These are phyloP conservation scores for Xanthoceras sorbifolium DNA, from an alignment of 345 rosid species.

Conservation along the genomic window DNA sequence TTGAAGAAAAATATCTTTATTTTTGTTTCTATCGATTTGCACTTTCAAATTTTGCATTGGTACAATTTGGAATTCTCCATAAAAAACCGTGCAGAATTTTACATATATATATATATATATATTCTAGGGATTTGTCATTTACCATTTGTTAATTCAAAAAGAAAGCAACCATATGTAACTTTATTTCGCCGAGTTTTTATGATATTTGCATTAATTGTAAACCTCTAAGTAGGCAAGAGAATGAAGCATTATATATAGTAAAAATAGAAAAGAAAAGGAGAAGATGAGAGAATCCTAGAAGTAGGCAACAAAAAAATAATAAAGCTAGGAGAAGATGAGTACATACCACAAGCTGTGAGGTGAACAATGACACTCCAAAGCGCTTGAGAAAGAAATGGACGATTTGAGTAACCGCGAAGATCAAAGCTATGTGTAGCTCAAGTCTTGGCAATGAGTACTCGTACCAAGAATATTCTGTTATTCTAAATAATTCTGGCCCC, in stretches of 20 bases:
- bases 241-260: neutral
- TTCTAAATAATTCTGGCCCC: neutral
- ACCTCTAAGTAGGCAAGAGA: too few relatives aligned
- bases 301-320: neutral
- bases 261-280: neutral
- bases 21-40: too few relatives aligned
- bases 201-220: too few relatives aligned
- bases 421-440: constrained; percentile 28
- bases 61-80: too few relatives aligned
- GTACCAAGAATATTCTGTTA: neutral
- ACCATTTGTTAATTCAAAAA: too few relatives aligned
- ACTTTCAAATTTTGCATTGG: too few relatives aligned
- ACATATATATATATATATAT: too few relatives aligned
- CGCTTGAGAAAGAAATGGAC: constrained; percentile 22
- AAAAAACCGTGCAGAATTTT: too few relatives aligned
- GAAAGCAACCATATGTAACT: too few relatives aligned
- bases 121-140: too few relatives aligned
- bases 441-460: constrained; percentile 31
- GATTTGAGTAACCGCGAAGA: constrained; percentile 21
- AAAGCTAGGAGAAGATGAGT: neutral
- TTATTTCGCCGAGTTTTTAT: neutral
- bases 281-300: neutral
- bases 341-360: constrained; percentile 36
- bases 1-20: too few relatives aligned
- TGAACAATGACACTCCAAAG: constrained; percentile 27